A percentile compares a stretch with the other conserved stretches of the same genome.
Evolutionary conservation across 2,329 filamentous ascomycete species (phyloP).

Genomic region (Helminthosporium solani): DNA sequence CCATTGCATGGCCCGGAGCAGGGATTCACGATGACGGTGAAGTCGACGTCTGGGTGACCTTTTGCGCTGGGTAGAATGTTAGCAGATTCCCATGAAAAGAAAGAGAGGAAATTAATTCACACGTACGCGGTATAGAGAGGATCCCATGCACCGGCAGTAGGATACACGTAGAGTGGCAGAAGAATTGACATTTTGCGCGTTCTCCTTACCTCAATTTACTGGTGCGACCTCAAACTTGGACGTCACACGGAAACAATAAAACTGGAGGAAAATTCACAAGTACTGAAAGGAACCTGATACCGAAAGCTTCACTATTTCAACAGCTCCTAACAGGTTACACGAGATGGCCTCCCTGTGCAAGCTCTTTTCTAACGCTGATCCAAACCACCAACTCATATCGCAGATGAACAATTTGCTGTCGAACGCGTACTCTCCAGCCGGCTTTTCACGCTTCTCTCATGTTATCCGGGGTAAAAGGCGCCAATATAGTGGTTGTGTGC

Average conservation of each 20-base stretch:
- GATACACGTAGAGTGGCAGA: constrained; percentile 55
- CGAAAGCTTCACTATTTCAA: too few relatives aligned
- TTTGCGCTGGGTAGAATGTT: constrained; percentile 19
- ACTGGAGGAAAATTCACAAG: neutral
- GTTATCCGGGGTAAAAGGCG: constrained; percentile 13
- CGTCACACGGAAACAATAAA: neutral
- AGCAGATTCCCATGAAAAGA: neutral
- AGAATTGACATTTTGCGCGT: constrained; percentile 40
- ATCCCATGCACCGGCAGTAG: constrained; percentile 50
- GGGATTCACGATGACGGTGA: constrained; percentile 56
- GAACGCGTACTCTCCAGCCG: constrained; percentile 4
- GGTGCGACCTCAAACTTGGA: neutral
- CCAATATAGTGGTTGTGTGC: constrained; percentile 1
- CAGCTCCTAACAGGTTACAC: too few relatives aligned
- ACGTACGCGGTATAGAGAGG: constrained; percentile 50
- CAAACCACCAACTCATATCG: constrained; percentile 3
- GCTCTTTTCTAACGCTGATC: neutral
- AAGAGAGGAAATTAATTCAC: neutral
- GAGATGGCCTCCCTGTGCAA: too few relatives aligned
- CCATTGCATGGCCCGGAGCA: constrained; percentile 41
- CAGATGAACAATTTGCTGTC: constrained; percentile 7
- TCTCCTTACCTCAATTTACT: neutral
- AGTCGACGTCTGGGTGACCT: constrained; percentile 46
- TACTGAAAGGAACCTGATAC: too few relatives aligned
- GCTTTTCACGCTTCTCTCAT: neutral